These are phyloP conservation scores for thale cress (Arabidopsis thaliana) DNA, from an alignment of 345 rosid species.

Conservation along the genomic window DNA sequence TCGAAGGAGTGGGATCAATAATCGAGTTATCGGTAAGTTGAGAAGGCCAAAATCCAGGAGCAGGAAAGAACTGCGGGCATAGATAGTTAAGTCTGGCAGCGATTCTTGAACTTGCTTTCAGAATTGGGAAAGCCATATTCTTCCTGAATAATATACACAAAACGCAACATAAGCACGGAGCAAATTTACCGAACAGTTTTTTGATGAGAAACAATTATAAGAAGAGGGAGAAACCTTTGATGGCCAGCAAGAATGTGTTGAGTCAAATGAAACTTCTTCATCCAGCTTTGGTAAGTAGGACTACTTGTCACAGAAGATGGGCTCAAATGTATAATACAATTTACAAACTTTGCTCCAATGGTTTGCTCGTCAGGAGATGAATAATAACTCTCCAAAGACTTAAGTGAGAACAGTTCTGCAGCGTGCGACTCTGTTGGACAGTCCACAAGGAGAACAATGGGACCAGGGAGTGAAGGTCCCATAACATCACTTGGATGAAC, in stretches of 20 bases:
- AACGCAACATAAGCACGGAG: neutral
- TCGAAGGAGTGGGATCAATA: slow-evolving; percentile 34
- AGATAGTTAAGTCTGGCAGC: slow-evolving; percentile 83
- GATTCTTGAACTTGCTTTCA: slow-evolving; percentile 79
- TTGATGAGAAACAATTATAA: slow-evolving; percentile 14
- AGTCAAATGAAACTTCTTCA: slow-evolving; percentile 70
- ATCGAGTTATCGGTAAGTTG: slow-evolving; percentile 41
- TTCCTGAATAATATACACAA: slow-evolving; percentile 54
- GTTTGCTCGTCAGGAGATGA: slow-evolving; percentile 32
- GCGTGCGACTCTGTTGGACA: slow-evolving; percentile 85
- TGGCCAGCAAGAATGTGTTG: slow-evolving; percentile 94
- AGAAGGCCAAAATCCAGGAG: slow-evolving; percentile 80
- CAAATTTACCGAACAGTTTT: slow-evolving; percentile 8
- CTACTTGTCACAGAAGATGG: slow-evolving; percentile 67
- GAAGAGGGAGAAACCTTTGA: slow-evolving; percentile 55
- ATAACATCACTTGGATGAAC: slow-evolving; percentile 93
- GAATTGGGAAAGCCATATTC: slow-evolving; percentile 81
- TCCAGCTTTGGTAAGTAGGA: slow-evolving; percentile 75
- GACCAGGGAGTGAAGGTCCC: slow-evolving; percentile 93
- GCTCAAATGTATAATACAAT: slow-evolving; percentile 82
- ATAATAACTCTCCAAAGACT: slow-evolving; percentile 60
- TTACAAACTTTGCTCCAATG: slow-evolving; percentile 56
- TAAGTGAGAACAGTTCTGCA: slow-evolving; percentile 54
- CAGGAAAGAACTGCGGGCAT: slow-evolving; percentile 96
- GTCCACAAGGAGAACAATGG: slow-evolving; percentile 74